Percentiles rank a stretch among this genome's conserved stretches.
phyloP scores from a whole-genome alignment of 2,329 filamentous ascomycete species.

The Aspergillus sp. region DNA sequence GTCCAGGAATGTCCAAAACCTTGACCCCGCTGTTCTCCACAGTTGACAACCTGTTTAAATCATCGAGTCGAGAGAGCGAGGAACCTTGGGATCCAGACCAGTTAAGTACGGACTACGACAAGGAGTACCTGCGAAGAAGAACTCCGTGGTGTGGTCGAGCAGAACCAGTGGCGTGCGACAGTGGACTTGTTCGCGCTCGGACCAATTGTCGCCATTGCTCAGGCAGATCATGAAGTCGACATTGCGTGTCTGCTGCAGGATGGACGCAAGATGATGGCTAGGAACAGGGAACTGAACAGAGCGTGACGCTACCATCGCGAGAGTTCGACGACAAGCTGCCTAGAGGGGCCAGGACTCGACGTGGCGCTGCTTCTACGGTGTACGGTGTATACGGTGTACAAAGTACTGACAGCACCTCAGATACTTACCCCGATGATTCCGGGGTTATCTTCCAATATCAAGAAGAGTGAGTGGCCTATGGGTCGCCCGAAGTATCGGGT shows the following conservation, averaged over 20 bases:
- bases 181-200: neutral
- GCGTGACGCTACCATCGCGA: neutral
- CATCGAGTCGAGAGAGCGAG: neutral
- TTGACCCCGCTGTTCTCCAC: constrained; percentile 2
- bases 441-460: no score
- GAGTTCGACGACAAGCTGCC: neutral
- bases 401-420: no score
- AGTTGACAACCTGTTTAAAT: neutral
- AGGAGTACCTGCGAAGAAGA: constrained; percentile 4
- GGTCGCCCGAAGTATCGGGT: no score
- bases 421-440: no score
- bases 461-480: no score
- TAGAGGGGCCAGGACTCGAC: no score
- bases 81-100: neutral
- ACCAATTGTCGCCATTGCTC: neutral
- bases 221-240: constrained; percentile 6
- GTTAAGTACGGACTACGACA: no score
- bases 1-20: neutral
- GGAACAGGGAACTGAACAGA: constrained; percentile 2
- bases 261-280: constrained; percentile 1
- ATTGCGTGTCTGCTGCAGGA: constrained; percentile 6
- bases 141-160: constrained; percentile 1
- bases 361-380: no score
- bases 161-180: neutral
- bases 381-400: no score